Percentiles rank a stretch among this genome's conserved stretches.
phyloP scores from a whole-genome alignment of 176 grass and related monocot genomes.

The barley (Hordeum vulgare) region DNA sequence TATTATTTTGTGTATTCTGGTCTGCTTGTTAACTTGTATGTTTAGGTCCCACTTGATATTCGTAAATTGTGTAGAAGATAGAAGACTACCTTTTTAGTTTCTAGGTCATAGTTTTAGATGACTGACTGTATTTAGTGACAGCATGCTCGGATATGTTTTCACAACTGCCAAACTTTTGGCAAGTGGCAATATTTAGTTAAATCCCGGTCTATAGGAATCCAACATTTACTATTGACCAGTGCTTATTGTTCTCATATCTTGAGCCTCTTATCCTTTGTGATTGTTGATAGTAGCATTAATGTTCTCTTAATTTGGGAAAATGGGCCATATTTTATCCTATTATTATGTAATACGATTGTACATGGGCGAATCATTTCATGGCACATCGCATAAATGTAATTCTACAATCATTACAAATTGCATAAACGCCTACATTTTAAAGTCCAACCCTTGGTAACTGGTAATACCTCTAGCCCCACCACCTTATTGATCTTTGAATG shows the following conservation, averaged over 20 bases:
- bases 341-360: neutral
- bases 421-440: neutral
- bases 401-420: neutral
- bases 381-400: neutral
- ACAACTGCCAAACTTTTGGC: neutral
- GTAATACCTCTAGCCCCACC: neutral
- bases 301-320: neutral
- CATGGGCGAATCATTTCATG: neutral
- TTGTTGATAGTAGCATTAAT: neutral
- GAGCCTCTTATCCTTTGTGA: neutral
- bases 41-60: neutral
- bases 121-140: neutral
- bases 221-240: neutral
- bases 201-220: neutral
- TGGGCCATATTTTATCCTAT: neutral
- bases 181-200: neutral
- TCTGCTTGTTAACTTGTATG: neutral
- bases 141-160: neutral
- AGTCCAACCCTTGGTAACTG: neutral
- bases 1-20: conserved; percentile 2
- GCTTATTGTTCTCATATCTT: neutral
- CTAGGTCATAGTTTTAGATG: neutral
- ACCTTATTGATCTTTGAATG: neutral
- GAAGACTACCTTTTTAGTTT: neutral
- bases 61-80: neutral